Conservation (phyloP, 108 stramenopile species). For the Nannochloropsis gaditana region DNA sequence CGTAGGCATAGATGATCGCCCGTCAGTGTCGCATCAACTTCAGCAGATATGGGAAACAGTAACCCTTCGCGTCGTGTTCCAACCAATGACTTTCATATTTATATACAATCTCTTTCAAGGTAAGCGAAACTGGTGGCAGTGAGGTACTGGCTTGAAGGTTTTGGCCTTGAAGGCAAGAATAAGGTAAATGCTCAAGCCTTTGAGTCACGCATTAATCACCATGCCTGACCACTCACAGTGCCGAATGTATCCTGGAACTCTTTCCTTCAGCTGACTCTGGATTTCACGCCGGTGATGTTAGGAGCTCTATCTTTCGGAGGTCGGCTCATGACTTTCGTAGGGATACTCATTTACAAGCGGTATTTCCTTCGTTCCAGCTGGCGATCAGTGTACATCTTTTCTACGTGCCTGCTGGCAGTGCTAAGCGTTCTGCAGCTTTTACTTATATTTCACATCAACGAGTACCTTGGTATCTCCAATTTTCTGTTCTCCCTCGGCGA, state of each 20-base stretch:
- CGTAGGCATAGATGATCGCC: neutral
- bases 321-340: conserved; percentile 53
- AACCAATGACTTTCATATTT: conserved; percentile 59
- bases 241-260: conserved; percentile 57
- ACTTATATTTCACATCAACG: conserved; percentile 23
- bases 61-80: conserved; percentile 57
- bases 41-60: conserved; percentile 60
- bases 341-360: conserved; percentile 55
- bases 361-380: conserved; percentile 45
- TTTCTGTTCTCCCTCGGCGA: conserved; percentile 52
- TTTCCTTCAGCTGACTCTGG: conserved; percentile 49
- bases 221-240: conserved; percentile 18
- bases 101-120: conserved; percentile 55
- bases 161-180: neutral
- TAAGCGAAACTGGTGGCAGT: neutral
- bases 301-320: conserved; percentile 50
- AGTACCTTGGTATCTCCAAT: conserved; percentile 32
- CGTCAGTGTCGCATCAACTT: neutral
- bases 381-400: conserved; percentile 36
- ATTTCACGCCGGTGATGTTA: conserved; percentile 48
- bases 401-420: neutral
- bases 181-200: neutral
- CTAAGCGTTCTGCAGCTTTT: conserved; percentile 39
- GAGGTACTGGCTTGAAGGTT: neutral
- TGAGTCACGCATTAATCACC: neutral